Conservation (phyloP, 768 basidiomycete genomes). For the Russula emetica region DNA sequence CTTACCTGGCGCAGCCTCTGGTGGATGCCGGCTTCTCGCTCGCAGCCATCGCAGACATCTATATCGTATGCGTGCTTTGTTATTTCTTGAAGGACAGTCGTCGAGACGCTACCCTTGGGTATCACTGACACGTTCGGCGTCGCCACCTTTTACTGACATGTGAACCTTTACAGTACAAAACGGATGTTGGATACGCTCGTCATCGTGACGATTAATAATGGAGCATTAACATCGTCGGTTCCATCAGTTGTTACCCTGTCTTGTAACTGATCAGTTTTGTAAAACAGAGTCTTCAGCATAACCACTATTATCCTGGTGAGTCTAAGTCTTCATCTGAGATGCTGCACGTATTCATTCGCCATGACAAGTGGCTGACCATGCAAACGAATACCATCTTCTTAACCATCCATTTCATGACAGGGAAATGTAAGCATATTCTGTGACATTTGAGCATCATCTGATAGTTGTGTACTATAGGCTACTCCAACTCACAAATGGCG, state of each 20-base stretch:
- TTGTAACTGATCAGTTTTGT: background rate
- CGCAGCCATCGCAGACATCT: background rate
- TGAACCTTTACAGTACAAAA: background rate
- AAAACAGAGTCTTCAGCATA: constrained; percentile 1
- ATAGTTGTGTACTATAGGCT: background rate
- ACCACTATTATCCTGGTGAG: constrained; percentile 1
- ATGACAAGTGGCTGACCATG: constrained; percentile 6
- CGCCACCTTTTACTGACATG: background rate
- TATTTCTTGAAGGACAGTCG: constrained; percentile 4
- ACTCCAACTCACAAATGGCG: constrained; percentile 9
- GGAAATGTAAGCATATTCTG: constrained; percentile 7
- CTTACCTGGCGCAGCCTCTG: background rate
- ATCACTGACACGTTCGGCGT: background rate
- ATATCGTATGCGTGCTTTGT: constrained; percentile 8
- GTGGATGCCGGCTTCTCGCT: background rate
- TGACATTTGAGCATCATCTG: background rate
- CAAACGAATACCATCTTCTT: constrained; percentile 5
- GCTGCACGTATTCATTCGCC: background rate
- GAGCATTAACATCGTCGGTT: constrained; percentile 3
- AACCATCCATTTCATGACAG: background rate
- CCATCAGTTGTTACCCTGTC: background rate
- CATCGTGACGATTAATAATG: constrained; percentile 7
- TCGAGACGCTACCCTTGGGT: constrained; percentile 1
- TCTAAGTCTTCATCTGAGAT: background rate
- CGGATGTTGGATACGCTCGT: constrained; percentile 6